Conservation (phyloP, 805 yeast genomes). For the Pichia scutulata region DNA sequence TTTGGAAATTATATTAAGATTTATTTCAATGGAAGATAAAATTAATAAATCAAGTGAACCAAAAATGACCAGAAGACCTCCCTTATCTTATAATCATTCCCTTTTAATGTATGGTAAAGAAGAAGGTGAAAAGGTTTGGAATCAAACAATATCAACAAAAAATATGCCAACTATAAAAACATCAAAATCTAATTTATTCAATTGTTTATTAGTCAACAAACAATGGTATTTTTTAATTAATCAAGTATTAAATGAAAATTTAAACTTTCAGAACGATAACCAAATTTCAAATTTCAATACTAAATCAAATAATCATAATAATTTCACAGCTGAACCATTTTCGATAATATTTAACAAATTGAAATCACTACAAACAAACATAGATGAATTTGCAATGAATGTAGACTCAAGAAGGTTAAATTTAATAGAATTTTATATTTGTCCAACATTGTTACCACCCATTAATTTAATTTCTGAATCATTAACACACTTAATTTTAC, state of each 20-base stretch:
- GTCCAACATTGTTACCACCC: conserved; percentile 63
- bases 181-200: conserved; percentile 34
- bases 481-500: conserved; percentile 47
- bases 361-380: conserved; percentile 41
- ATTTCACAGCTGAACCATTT: conserved; percentile 12
- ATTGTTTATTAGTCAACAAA: conserved; percentile 62
- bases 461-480: conserved; percentile 33
- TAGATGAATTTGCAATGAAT: conserved; percentile 38
- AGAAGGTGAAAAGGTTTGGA: conserved; percentile 36
- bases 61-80: conserved; percentile 56
- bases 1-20: conserved; percentile 48
- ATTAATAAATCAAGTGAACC: conserved; percentile 53
- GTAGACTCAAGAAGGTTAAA: conserved; percentile 42
- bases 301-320: neutral
- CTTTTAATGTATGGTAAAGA: conserved; percentile 42
- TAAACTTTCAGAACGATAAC: conserved; percentile 44
- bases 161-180: neutral
- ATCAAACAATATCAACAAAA: conserved; percentile 14
- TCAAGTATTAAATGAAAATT: conserved; percentile 45
- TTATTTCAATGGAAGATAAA: conserved; percentile 44
- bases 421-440: conserved; percentile 77
- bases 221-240: conserved; percentile 53
- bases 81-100: conserved; percentile 61
- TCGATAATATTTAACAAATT: conserved; percentile 62
- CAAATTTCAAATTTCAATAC: conserved; percentile 23